A percentile compares a stretch with the other conserved stretches of the same genome.
Evolutionary conservation across 2,329 filamentous ascomycete species (phyloP).

Genomic region (Pyrenophora graminea): DNA sequence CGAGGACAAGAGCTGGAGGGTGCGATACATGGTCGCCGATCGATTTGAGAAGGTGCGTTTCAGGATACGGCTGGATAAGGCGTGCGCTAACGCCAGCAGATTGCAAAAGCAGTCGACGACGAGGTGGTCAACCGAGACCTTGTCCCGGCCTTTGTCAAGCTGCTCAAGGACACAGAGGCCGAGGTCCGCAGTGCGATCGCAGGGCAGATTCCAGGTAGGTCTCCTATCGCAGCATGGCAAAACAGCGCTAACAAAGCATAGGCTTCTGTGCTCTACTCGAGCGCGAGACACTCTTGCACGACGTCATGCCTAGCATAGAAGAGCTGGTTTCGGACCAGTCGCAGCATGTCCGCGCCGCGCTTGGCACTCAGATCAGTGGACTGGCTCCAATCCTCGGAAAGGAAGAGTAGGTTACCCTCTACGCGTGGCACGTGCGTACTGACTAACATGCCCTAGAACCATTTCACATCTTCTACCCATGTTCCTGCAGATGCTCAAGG

Average conservation of each 20-base stretch:
- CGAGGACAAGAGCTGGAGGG: constrained; percentile 99
- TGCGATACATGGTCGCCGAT: constrained; percentile 98
- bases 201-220: constrained; percentile 83
- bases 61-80: constrained; percentile 10
- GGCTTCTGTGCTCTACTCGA: constrained; percentile 94
- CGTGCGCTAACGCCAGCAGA: constrained; percentile 59
- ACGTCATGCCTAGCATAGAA: constrained; percentile 96
- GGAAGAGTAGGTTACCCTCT: constrained; percentile 73
- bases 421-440: constrained; percentile 30
- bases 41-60: constrained; percentile 85
- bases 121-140: constrained; percentile 93
- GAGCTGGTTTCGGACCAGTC: constrained; percentile 94
- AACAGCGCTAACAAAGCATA: constrained; percentile 44
- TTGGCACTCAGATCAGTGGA: constrained; percentile 96
- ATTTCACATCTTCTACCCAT: constrained; percentile 96
- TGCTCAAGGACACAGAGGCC: constrained; percentile 96
- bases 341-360: constrained; percentile 92
- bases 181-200: constrained; percentile 97
- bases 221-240: constrained; percentile 5
- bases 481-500: constrained; percentile 99
- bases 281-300: constrained; percentile 82
- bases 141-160: constrained; percentile 94
- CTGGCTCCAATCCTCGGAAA: constrained; percentile 96
- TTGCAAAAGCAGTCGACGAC: constrained; percentile 97
- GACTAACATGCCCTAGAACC: constrained; percentile 62